Evolutionary conservation across 2,329 filamentous ascomycete genomes (phyloP), one percentile per base, ranked within the genome.

Genomic region (Cordyceps fumosorosea): DNA sequence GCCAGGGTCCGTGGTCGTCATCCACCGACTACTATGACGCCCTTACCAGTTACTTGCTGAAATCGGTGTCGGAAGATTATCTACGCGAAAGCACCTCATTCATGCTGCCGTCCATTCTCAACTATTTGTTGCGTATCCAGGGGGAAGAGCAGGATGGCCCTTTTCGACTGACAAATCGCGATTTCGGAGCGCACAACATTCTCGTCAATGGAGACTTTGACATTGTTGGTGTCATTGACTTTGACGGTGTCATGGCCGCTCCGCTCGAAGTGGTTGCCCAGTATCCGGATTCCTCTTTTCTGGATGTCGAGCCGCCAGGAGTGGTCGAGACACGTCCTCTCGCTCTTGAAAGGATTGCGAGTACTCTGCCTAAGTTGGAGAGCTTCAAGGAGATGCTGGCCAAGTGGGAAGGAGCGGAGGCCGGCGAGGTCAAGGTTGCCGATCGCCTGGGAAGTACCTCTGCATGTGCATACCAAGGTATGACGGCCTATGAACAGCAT

Each of bases 171-270:
- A 34, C 34, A 11, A 64, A 63, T 52, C 45, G 56, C 0, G 55
- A 59, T 51, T 56, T 64, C 20, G 45, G 48, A 4, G 26, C 55
- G 12, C 45, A 59, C 29, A 63, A 59, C 47, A 47, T 63, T 22
- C 50, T 63, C 24, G 55, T 63, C 50, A 42, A 60, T 51, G 29
- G 40, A 10, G 26, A 63, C 18, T 63, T 60, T 34, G 50, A 63
- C 42, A 50, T 60, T 45, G 37, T 59, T 44, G 56, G 55, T 10
- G 37, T 63, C 18, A 45, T 63, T 16, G 61, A 63, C 56, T 60
- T 60, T 24, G 61, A 63, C 50, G 47, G 47, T 8, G 50, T 63
- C 37, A 54, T 59, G 37, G 34, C 56, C 7, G 61, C 56, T 14
- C 56, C 61, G 6, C 32, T 57, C 18, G 60, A 62, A 51, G 60